These are phyloP conservation scores for Neofusicoccum kwambonambiense DNA, from an alignment of 2,329 filamentous ascomycete species.

Conservation along the genomic window DNA sequence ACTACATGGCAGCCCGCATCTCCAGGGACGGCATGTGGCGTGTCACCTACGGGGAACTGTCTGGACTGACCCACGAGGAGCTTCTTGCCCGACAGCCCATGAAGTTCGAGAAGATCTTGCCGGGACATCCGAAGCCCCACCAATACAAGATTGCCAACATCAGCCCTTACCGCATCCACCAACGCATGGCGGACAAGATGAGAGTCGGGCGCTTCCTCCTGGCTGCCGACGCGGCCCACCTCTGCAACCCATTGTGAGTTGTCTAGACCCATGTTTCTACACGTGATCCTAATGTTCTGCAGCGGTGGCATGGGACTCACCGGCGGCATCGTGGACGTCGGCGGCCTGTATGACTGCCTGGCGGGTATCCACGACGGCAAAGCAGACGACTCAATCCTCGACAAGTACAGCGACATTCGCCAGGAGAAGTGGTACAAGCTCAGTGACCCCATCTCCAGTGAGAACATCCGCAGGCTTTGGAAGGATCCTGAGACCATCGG, in stretches of 20 bases:
- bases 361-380: constrained; percentile 19
- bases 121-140: constrained; percentile 55
- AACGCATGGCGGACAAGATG: constrained; percentile 54
- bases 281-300: constrained; percentile 20
- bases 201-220: constrained; percentile 55
- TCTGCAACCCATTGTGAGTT: constrained; percentile 47
- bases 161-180: constrained; percentile 58
- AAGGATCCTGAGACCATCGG: constrained; percentile 37
- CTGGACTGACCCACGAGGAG: constrained; percentile 52
- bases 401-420: constrained; percentile 20
- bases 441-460: constrained; percentile 24
- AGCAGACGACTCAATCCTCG: constrained; percentile 20
- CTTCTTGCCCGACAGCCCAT: constrained; percentile 49
- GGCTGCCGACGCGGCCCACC: constrained; percentile 58
- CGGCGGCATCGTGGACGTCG: constrained; percentile 59
- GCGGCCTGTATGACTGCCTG: constrained; percentile 57
- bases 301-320: constrained; percentile 58
- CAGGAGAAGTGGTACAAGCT: constrained; percentile 16
- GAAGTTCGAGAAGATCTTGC: constrained; percentile 56
- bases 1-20: constrained; percentile 58
- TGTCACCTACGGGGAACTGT: constrained; percentile 58
- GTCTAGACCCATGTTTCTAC: background rate
- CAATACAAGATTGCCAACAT: constrained; percentile 56
- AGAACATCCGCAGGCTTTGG: constrained; percentile 38
- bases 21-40: constrained; percentile 57